Evolutionary conservation across 176 grass and related monocot species (phyloP), one percentile per base, ranked within the genome.

Genomic region (Oryza rufipogon): DNA sequence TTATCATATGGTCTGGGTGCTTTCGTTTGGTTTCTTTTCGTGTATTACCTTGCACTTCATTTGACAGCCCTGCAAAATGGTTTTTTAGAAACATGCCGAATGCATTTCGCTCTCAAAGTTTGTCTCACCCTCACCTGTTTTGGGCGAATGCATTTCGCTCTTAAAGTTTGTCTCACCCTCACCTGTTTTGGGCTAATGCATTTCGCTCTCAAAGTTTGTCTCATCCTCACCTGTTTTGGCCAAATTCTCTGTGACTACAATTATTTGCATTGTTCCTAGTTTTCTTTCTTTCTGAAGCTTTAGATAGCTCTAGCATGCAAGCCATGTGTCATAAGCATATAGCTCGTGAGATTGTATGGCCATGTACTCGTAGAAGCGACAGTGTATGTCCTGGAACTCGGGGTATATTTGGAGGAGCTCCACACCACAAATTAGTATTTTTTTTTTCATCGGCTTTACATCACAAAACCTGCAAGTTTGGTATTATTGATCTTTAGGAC

Each of bases 181-280:
- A 28, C 28, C 28, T 28, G 9, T 17, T 28, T 28, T 28, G 28
- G 28, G 28, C 36, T 60, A 77, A 36, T 28, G 28, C 28, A 28
- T 28, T 28, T 28, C 28, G 28, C 28, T 28, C 28, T 28, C 46
- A 13, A 6, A 3, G 36, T 38, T 16, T 16, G 6, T 23, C 46
- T 38, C 9, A 3, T 1, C 51, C 51, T 54, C 51, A 19, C 51
- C 6, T 68, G 9, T 17, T 17, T 45, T 51, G 15, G 36, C 49
- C 36, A 77, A 77, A 38, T 12, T 78, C 13, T 79, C 17, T 64
- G 68, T 72, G 76, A 76, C 76, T 86, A 36, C 33, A 71, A 16
- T 65, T 70, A 58, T 26, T 51, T 69, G 22, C 19, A 22, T 2
- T 12, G 10, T 4, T 48, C 12, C 20, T 41, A 8, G 39, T 41